These are phyloP conservation scores for Candida maesae DNA, from an alignment of 805 yeast species.

Conservation along the genomic window DNA sequence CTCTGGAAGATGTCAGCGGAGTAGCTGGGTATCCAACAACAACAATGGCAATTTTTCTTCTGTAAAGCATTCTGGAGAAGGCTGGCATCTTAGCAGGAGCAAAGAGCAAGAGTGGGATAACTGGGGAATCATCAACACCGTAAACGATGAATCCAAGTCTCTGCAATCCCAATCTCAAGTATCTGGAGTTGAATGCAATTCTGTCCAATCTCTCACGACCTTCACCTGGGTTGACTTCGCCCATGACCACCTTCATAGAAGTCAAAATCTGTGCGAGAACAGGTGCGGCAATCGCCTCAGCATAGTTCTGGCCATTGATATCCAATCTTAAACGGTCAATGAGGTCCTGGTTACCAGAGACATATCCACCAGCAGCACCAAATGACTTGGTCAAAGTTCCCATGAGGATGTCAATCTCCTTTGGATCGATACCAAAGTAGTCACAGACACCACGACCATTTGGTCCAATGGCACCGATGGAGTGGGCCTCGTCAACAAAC, in stretches of 20 bases:
- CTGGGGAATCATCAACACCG: constrained; percentile 97
- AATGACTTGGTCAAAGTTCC: constrained; percentile 97
- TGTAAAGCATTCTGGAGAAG: constrained; percentile 75
- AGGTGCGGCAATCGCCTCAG: constrained; percentile 89
- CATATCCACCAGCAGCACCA: constrained; percentile 98
- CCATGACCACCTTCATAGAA: constrained; percentile 73
- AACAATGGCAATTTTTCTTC: constrained; percentile 84
- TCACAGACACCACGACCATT: constrained; percentile 94
- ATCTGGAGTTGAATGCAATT: constrained; percentile 93
- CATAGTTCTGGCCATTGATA: constrained; percentile 68
- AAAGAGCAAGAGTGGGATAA: constrained; percentile 81
- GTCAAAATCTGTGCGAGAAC: constrained; percentile 85
- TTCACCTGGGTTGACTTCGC: constrained; percentile 86
- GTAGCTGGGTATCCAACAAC: constrained; percentile 98
- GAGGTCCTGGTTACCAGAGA: constrained; percentile 68
- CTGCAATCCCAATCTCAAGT: constrained; percentile 84
- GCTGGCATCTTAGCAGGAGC: constrained; percentile 96
- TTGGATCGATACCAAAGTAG: constrained; percentile 77
- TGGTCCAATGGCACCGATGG: constrained; percentile 98
- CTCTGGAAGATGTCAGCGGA: constrained; percentile 83
- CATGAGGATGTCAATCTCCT: constrained; percentile 82
- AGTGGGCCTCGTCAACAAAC: constrained; percentile 97
- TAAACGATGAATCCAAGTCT: constrained; percentile 90
- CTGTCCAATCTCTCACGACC: constrained; percentile 88
- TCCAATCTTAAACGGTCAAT: constrained; percentile 73